Percentiles rank a stretch among this genome's conserved stretches.
Conservation (phyloP, 2,329 filamentous ascomycete genomes). For the Rosellinia necatrix region DNA sequence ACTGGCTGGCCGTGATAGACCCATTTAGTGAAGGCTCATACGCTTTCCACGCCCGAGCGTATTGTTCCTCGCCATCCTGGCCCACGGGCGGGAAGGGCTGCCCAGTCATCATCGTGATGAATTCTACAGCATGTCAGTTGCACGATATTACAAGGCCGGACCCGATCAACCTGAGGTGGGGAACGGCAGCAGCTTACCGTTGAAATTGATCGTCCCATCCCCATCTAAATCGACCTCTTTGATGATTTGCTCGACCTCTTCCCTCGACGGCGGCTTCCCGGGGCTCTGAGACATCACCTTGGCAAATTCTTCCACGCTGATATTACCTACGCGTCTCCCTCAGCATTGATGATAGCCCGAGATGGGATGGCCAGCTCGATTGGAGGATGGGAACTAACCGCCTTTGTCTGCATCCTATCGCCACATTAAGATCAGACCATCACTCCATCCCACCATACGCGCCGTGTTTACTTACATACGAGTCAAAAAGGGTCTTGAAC, state of each 20-base stretch:
- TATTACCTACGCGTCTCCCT: constrained; percentile 36
- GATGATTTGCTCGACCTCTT: constrained; percentile 46
- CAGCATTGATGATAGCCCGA: neutral
- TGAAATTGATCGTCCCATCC: constrained; percentile 47
- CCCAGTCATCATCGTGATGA: constrained; percentile 50
- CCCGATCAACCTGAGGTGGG: too few species aligned
- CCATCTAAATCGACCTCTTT: constrained; percentile 46
- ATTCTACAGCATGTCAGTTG: constrained; percentile 39
- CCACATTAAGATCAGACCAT: neutral
- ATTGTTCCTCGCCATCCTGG: constrained; percentile 36
- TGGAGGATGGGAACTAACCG: constrained; percentile 28
- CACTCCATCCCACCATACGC: neutral
- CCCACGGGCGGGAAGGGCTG: constrained; percentile 39
- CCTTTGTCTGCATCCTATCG: constrained; percentile 36
- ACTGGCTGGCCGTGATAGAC: constrained; percentile 42
- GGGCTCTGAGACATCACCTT: constrained; percentile 44
- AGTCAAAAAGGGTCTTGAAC: constrained; percentile 40
- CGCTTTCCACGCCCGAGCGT: constrained; percentile 43
- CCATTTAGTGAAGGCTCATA: constrained; percentile 42
- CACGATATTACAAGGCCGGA: too few species aligned
- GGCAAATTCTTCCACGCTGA: constrained; percentile 45
- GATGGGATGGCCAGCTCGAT: neutral
- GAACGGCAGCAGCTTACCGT: constrained; percentile 42
- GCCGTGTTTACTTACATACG: constrained; percentile 36
- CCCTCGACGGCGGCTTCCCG: constrained; percentile 36